A percentile compares a stretch with the other conserved stretches of the same genome.
Conservation (phyloP, 768 basidiomycete genomes). For the Phaeotremella fagi region DNA sequence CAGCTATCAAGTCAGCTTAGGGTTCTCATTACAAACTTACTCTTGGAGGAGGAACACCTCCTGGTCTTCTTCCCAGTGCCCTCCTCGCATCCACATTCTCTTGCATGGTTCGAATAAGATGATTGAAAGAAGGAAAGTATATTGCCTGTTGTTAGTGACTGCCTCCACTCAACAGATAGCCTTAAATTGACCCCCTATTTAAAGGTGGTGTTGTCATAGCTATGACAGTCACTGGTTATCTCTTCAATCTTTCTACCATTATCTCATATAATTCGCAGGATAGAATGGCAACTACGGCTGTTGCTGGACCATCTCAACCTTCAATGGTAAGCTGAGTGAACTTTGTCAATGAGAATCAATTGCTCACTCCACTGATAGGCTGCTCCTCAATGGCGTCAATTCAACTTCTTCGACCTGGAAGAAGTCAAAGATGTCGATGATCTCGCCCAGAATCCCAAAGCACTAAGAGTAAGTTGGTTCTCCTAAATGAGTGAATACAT, state of each 20-base stretch:
- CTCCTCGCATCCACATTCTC: constrained; percentile 6
- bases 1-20: background rate
- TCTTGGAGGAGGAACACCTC: constrained; percentile 1
- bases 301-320: constrained; percentile 9
- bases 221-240: background rate
- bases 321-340: background rate
- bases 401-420: constrained; percentile 78
- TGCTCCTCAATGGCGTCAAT: constrained; percentile 70
- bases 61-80: constrained; percentile 15
- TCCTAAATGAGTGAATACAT: constrained; percentile 10
- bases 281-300: background rate
- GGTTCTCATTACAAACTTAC: background rate
- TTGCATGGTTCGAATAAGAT: background rate
- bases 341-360: background rate
- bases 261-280: too few species aligned
- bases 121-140: too few species aligned
- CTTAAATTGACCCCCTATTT: background rate
- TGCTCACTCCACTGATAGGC: constrained; percentile 6
- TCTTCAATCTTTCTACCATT: background rate
- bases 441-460: constrained; percentile 65
- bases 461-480: constrained; percentile 62
- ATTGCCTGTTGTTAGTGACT: too few species aligned
- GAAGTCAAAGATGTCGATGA: constrained; percentile 76
- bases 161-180: too few species aligned
- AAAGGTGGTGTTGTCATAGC: too few species aligned